Base-by-base conservation (phyloP, 768 basidiomycete genomes). In the Rhodotorula sphaerocarpa region DNA sequence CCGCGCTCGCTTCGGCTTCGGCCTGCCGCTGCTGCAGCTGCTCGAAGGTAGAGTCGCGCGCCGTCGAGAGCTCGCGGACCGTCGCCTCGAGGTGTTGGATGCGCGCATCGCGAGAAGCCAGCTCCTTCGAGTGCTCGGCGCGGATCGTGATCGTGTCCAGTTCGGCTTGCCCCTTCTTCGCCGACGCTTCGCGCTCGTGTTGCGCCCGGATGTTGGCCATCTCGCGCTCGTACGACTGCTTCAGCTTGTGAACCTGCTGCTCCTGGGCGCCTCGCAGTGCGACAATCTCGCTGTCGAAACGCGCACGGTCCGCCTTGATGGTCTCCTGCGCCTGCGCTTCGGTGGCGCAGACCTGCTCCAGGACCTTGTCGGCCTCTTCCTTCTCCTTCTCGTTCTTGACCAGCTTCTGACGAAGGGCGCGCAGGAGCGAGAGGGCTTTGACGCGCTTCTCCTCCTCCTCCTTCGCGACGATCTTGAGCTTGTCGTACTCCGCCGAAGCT, bases 361-460 rank as follows among this genome's bases (percentile, higher is more conserved):
- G 25, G 23, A 63, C 77, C 56, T 75, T 76, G 51, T 79, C 78
- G 59, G 71, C 76, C 57, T 79, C 80, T 53, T 73, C 76, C 58
- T 73, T 81, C 61, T 82, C 84, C 73, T 90, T 91, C 76, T 97
- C 93, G 9, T 90, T 85, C 73, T 90, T 96, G 33, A 96, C 89
- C n/a, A 93, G 78, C 75, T 96, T 99, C 76, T 90, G 86, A 58
- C 95, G 79, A n/a, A 97, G 88, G 3, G 90, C 90, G 77, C 96
- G 96, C 60, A 99, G 78, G 31, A 96, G 77, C 54, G 84, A 86
- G 67, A 97, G 86, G 0, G 92, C 92, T 72, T 97, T 99, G 25
- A 84, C 83, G 18, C 93, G 84, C 76, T 99, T 97, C 76, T 99
- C 95, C 75, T 97, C 95, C 73, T 97, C 95, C 64, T 96, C 92